phyloP scores from a whole-genome alignment of 129 eudicot species.

The Helianthus annuus region DNA sequence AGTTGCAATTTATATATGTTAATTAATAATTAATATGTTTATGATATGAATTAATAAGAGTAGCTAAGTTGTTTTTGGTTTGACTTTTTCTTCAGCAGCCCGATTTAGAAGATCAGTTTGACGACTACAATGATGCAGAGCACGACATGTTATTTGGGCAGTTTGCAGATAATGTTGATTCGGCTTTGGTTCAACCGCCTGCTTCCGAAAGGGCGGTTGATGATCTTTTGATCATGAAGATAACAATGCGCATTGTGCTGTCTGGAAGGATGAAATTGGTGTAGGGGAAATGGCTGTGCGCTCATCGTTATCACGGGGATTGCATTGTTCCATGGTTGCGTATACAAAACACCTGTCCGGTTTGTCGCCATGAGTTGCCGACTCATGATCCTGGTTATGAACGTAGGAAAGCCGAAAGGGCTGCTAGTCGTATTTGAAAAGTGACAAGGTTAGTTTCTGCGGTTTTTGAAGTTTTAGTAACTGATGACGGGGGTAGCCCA shows the following conservation, averaged over 20 bases:
- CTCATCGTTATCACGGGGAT: slow-evolving; percentile 60
- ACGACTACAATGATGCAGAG: slow-evolving; percentile 36
- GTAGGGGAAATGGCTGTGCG: slow-evolving; percentile 53
- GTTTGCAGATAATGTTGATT: slow-evolving; percentile 49
- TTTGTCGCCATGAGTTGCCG: slow-evolving; percentile 69
- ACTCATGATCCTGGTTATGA: slow-evolving; percentile 71
- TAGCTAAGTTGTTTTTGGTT: no score
- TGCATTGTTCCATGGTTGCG: slow-evolving; percentile 73
- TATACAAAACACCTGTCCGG: slow-evolving; percentile 72
- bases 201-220: slow-evolving; percentile 55
- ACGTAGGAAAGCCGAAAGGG: slow-evolving; percentile 44
- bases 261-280: slow-evolving; percentile 70
- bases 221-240: slow-evolving; percentile 40
- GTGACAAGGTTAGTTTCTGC: slow-evolving; percentile 26
- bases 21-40: no score
- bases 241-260: slow-evolving; percentile 52
- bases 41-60: no score
- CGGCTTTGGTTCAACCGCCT: slow-evolving; percentile 48
- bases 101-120: slow-evolving; percentile 36
- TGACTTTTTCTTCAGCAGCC: not conserved
- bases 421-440: slow-evolving; percentile 30
- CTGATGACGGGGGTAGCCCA: no score
- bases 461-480: slow-evolving; percentile 30
- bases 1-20: no score
- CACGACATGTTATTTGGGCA: slow-evolving; percentile 59